Conservation (phyloP, 2,329 filamentous ascomycete species). For the Trichoderma gracile region DNA sequence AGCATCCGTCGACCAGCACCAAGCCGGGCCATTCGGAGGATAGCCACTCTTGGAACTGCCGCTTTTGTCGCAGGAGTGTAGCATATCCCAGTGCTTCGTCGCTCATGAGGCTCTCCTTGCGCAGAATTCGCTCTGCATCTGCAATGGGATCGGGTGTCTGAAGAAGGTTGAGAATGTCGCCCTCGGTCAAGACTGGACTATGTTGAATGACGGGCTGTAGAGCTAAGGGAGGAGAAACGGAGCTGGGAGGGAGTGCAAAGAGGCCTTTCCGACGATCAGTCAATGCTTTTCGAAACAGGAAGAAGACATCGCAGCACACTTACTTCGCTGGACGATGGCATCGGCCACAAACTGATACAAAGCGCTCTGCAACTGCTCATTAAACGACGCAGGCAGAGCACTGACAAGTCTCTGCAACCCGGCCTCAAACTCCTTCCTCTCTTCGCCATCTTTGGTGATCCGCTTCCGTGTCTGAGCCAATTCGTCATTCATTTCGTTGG, state of each 20-base stretch:
- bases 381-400: constrained; percentile 2
- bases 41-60: constrained; percentile 14
- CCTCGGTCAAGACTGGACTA: background rate
- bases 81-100: constrained; percentile 20
- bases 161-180: constrained; percentile 5
- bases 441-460: constrained; percentile 6
- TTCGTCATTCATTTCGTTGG: background rate
- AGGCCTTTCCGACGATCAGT: background rate
- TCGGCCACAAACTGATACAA: constrained; percentile 22
- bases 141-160: constrained; percentile 6
- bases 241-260: background rate
- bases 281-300: background rate
- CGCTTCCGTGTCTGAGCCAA: constrained; percentile 5
- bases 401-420: constrained; percentile 2
- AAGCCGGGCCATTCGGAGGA: constrained; percentile 8
- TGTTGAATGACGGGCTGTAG: background rate
- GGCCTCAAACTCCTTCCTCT: constrained; percentile 19
- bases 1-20: constrained; percentile 15
- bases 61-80: background rate
- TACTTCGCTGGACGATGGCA: constrained; percentile 11
- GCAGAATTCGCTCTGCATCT: constrained; percentile 19
- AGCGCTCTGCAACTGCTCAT: constrained; percentile 10
- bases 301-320: background rate
- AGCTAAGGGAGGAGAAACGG: background rate
- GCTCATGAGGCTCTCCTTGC: constrained; percentile 23